A percentile compares a stretch with the other conserved stretches of the same genome.
Evolutionary conservation across 2,329 filamentous ascomycete genomes (phyloP).

Genomic region (Hypoxylon sp.): DNA sequence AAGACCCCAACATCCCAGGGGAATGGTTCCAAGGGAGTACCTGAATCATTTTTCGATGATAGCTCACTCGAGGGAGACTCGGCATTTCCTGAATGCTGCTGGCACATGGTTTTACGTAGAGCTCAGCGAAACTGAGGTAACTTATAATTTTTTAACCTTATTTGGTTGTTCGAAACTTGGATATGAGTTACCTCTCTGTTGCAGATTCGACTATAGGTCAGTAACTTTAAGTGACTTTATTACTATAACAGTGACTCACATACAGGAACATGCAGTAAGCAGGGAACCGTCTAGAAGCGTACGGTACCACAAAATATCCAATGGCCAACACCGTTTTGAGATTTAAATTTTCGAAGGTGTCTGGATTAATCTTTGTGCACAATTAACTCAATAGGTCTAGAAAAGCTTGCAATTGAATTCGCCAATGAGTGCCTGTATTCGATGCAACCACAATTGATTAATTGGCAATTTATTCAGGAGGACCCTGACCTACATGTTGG

Average conservation of each 20-base stretch:
- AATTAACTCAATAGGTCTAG: neutral
- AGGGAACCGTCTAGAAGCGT: neutral
- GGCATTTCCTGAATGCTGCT: slow-evolving; percentile 34
- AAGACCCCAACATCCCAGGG: slow-evolving; percentile 77
- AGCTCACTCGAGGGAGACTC: slow-evolving; percentile 15
- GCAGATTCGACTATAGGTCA: neutral
- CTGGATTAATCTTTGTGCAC: neutral
- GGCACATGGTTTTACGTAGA: slow-evolving; percentile 37
- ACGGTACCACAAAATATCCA: neutral
- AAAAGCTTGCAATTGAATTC: neutral
- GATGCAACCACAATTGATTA: slow-evolving; percentile 2
- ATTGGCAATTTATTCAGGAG: slow-evolving; percentile 7
- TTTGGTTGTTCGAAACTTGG: too few species aligned
- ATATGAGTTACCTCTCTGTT: too few species aligned
- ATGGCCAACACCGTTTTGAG: neutral
- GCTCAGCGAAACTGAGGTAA: too few species aligned
- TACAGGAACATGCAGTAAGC: slow-evolving; percentile 5
- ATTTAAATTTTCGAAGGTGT: neutral
- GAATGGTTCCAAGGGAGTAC: slow-evolving; percentile 51
- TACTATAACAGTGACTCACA: slow-evolving; percentile 14
- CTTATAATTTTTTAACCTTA: neutral
- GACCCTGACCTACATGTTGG: too few species aligned
- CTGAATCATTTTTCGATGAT: slow-evolving; percentile 17
- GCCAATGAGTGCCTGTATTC: slow-evolving; percentile 5
- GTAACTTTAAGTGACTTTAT: neutral